A percentile compares a stretch with the other conserved stretches of the same genome.
phyloP scores from a whole-genome alignment of 805 yeast species.

The Wickerhamiella galacta region DNA sequence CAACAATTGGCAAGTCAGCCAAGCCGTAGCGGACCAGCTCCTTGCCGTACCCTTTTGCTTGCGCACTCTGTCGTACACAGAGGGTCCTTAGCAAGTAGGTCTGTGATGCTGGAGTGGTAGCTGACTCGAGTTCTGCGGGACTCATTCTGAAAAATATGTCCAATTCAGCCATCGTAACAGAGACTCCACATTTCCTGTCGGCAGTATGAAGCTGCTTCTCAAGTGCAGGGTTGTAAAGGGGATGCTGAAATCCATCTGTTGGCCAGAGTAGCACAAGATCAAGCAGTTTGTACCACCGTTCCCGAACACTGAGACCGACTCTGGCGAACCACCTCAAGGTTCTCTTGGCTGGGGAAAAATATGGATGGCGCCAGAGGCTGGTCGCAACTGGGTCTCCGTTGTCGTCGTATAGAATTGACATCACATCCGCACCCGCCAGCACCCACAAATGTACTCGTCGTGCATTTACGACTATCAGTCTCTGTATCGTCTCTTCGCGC shows the following conservation, averaged over 20 bases:
- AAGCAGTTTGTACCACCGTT: neutral
- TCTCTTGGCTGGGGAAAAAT: neutral
- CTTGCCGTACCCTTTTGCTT: no score
- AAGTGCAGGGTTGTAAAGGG: neutral
- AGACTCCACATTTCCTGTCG: neutral
- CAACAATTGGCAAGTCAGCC: no score
- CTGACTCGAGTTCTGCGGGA: neutral
- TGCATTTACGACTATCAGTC: no score
- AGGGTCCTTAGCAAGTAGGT: no score
- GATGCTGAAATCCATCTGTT: neutral
- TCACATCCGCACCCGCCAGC: neutral
- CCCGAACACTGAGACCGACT: neutral
- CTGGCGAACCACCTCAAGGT: neutral
- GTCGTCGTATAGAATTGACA: neutral
- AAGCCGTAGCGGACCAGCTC: no score
- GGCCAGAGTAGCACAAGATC: neutral
- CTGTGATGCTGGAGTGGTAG: no score
- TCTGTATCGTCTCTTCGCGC: no score
- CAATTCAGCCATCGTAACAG: neutral
- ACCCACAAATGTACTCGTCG: no score
- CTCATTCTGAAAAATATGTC: neutral
- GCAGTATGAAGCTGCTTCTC: neutral
- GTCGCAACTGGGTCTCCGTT: neutral
- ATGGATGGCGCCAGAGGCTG: neutral
- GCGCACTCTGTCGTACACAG: no score